Percentiles rank a stretch among this genome's conserved stretches.
phyloP scores from a whole-genome alignment of 2,329 filamentous ascomycete species.

The Paramyrothecium sp. region DNA sequence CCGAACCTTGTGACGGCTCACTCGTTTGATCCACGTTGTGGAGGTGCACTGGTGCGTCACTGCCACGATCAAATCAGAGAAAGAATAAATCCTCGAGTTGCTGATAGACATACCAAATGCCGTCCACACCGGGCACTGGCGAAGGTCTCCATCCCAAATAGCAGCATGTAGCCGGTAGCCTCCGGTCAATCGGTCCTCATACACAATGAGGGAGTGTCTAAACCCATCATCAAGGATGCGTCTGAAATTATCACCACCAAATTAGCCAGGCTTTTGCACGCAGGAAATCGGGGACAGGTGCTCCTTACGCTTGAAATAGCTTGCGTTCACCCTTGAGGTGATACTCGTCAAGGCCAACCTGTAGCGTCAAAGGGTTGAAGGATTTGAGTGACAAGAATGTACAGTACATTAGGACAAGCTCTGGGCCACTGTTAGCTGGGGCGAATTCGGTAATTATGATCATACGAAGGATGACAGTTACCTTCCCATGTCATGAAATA shows the following conservation, averaged over 20 bases:
- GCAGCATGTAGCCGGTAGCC: slow-evolving; percentile 55
- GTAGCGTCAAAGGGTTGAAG: slow-evolving; percentile 42
- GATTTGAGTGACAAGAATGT: slow-evolving; percentile 57
- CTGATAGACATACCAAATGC: slow-evolving; percentile 52
- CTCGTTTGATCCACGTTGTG: slow-evolving; percentile 49
- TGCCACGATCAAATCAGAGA: slow-evolving; percentile 17
- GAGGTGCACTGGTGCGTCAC: slow-evolving; percentile 52
- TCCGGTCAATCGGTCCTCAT: slow-evolving; percentile 45
- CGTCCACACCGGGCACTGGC: slow-evolving; percentile 60
- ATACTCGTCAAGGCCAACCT: slow-evolving; percentile 45
- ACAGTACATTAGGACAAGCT: slow-evolving; percentile 59
- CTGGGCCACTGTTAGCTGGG: slow-evolving; percentile 29
- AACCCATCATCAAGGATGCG: slow-evolving; percentile 56
- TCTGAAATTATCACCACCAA: slow-evolving; percentile 30
- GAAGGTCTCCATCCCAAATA: slow-evolving; percentile 53
- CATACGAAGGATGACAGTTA: slow-evolving; percentile 23
- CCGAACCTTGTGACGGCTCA: slow-evolving; percentile 45
- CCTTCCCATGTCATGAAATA: slow-evolving; percentile 62
- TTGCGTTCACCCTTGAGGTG: slow-evolving; percentile 45
- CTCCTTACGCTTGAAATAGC: slow-evolving; percentile 55
- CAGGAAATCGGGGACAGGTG: neutral
- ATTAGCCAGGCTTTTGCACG: neutral
- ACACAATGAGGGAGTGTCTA: slow-evolving; percentile 53
- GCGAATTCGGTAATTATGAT: neutral
- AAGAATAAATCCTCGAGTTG: neutral